A percentile compares a stretch with the other conserved stretches of the same genome.
phyloP scores from a whole-genome alignment of 2,329 filamentous ascomycete genomes.

The Colletotrichum endophyticum region DNA sequence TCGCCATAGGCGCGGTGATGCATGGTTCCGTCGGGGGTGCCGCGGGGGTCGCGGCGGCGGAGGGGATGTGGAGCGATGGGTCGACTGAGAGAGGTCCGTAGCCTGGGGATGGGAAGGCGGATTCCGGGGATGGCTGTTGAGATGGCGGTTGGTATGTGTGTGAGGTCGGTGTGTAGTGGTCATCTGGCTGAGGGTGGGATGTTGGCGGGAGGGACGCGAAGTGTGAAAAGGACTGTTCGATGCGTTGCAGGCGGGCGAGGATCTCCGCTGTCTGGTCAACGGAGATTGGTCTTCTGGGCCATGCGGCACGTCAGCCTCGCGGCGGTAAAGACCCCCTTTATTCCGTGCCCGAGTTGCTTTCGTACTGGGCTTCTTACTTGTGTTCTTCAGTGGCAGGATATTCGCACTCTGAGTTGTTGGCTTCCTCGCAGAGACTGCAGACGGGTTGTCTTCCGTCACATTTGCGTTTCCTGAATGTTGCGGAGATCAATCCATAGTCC shows the following conservation, averaged over 20 bases:
- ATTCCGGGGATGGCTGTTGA: not conserved
- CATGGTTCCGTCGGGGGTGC: not conserved
- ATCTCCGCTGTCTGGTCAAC: not conserved
- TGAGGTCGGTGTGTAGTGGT: not conserved
- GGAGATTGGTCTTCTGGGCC: not conserved
- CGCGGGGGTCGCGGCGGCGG: not conserved
- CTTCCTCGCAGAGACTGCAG: not conserved
- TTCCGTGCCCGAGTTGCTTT: fast-evolving
- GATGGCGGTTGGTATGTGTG: not conserved
- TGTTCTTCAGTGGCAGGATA: not conserved
- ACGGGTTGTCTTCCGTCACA: not conserved
- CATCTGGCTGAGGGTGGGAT: not conserved
- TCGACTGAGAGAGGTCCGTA: not conserved
- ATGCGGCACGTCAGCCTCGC: not conserved
- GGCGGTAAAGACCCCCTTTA: not conserved
- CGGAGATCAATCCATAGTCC: not conserved
- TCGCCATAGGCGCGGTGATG: not conserved
- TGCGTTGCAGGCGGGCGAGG: not conserved
- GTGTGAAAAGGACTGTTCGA: not conserved
- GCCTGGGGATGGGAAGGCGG: not conserved
- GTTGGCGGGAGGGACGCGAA: not conserved
- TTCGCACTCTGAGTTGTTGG: not conserved
- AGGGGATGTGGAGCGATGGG: not conserved
- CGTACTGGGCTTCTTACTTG: not conserved
- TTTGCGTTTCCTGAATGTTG: not conserved